A percentile compares a stretch with the other conserved stretches of the same genome.
These are phyloP conservation scores for Avicennia marina DNA, from an alignment of 257 asterid genomes.

Conservation along the genomic window DNA sequence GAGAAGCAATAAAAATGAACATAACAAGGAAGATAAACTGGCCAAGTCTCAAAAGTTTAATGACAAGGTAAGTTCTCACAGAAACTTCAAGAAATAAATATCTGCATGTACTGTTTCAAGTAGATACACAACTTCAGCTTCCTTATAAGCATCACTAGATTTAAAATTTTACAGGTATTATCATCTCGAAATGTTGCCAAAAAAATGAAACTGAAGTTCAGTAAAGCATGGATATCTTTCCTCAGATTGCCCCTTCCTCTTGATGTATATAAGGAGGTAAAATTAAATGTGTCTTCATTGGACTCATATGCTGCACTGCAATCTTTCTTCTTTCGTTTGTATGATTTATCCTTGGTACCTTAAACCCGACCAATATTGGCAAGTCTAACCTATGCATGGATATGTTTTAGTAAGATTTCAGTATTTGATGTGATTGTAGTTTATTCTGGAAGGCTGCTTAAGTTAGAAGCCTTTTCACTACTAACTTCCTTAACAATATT, in stretches of 20 bases:
- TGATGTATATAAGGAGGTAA: slow-evolving; percentile 93
- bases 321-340: neutral
- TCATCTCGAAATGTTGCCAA: slow-evolving; percentile 43
- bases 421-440: too few relatives aligned
- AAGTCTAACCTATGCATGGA: neutral
- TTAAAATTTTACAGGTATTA: slow-evolving; percentile 44
- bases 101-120: neutral
- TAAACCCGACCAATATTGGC: neutral
- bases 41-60: slow-evolving; percentile 21
- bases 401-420: neutral
- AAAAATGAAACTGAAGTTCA: slow-evolving; percentile 80
- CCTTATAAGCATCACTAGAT: neutral
- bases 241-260: slow-evolving; percentile 77
- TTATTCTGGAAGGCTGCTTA: too few relatives aligned
- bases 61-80: slow-evolving; percentile 34
- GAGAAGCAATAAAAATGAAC: slow-evolving; percentile 34
- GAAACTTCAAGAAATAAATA: slow-evolving; percentile 5
- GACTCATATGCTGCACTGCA: neutral
- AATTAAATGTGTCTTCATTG: neutral
- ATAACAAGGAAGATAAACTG: slow-evolving; percentile 19
- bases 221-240: slow-evolving; percentile 92
- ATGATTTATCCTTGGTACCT: neutral
- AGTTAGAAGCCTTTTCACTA: neutral
- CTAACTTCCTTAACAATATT: neutral
- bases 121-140: slow-evolving; percentile 11